Evolutionary conservation across 2,329 filamentous ascomycete species (phyloP), one percentile per base, ranked within the genome.

Genomic region (Coniochaeta ligniaria): DNA sequence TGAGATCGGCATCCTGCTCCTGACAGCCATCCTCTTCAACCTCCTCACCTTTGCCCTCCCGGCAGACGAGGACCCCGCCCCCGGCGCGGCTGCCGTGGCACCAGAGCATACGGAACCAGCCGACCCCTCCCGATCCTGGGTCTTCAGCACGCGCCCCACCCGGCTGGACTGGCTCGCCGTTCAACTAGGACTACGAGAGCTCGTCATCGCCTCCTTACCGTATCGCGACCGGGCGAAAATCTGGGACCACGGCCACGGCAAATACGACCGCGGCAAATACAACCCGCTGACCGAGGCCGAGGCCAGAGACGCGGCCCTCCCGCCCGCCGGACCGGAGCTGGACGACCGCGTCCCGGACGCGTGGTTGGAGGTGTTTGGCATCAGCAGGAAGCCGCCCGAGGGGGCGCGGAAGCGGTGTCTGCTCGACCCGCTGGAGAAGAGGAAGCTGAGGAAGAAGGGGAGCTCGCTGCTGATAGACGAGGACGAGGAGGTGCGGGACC

Each of bases 1-100:
- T 5, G 66, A 64, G 31, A 61, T 64, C 43, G 65, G 66, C 24
- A 62, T 61, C 8, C 60, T 69, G 47, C 58, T 69, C 28, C 57
- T 66, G 38, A 66, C 65, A 2, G 64, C 65, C 50, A 64, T 66
- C 63, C 58, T 67, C 22, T 63, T 67, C 55, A 69, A 67, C 63
- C 60, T 65, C 61, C 60, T 69, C 31, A 35, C 65, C 36, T 67
- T 68, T 54, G 58, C 62, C 14, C 58, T 69, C 58, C 66, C 66
- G 6, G 24, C 59, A 2, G 66, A 67, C 22, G 60, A 62, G 17
- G 56, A 55, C 24, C 28, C 17, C 38, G 60, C 22, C 26, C 31
- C 31, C 2, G 31, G 17, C 9, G 22, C 54, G 1, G 31, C 16
- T 1, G 57, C 41, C 1, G 62, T 64, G 28, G 28, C 54, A 8